A percentile compares a stretch with the other conserved stretches of the same genome.
Conservation (phyloP, 192 early-diverging fungal genomes). For the Helicostylum pulchrum region DNA sequence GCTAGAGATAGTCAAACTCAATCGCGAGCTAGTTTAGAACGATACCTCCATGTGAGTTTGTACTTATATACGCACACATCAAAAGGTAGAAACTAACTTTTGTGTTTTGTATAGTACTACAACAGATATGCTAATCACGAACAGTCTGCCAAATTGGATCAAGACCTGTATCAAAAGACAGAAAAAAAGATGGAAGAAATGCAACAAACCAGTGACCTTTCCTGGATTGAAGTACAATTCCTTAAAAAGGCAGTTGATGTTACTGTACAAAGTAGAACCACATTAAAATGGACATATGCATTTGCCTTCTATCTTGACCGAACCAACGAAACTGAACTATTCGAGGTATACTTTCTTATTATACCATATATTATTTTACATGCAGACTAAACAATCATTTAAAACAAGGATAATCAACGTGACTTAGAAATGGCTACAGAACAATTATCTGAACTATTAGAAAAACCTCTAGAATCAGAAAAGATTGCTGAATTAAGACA, state of each 20-base stretch:
- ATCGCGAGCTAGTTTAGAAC: slow-evolving; percentile 81
- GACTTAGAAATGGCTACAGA: slow-evolving; percentile 98
- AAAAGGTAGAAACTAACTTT: too few relatives aligned
- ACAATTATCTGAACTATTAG: slow-evolving; percentile 85
- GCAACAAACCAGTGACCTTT: slow-evolving; percentile 81
- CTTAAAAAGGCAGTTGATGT: slow-evolving; percentile 88
- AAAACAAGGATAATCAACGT: slow-evolving; percentile 79
- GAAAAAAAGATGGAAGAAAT: slow-evolving; percentile 95
- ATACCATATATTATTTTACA: not conserved
- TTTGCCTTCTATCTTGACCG: slow-evolving; percentile 91
- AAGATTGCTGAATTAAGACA: slow-evolving; percentile 78
- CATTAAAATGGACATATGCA: slow-evolving; percentile 96
- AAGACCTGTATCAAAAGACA: slow-evolving; percentile 78
- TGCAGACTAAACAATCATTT: not conserved
- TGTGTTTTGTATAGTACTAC: slow-evolving; percentile 73
- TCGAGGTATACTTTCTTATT: slow-evolving; percentile 57
- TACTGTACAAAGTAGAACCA: slow-evolving; percentile 82
- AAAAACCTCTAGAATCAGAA: slow-evolving; percentile 74
- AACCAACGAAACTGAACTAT: slow-evolving; percentile 85
- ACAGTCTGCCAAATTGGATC: slow-evolving; percentile 84
- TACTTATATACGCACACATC: not conserved
- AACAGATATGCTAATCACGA: slow-evolving; percentile 98
- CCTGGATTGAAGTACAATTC: slow-evolving; percentile 99
- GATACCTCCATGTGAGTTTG: slow-evolving; percentile 86
- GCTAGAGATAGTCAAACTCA: slow-evolving; percentile 86